Conservation (phyloP, 805 yeast genomes). For the Lipomyces anomalus region DNA sequence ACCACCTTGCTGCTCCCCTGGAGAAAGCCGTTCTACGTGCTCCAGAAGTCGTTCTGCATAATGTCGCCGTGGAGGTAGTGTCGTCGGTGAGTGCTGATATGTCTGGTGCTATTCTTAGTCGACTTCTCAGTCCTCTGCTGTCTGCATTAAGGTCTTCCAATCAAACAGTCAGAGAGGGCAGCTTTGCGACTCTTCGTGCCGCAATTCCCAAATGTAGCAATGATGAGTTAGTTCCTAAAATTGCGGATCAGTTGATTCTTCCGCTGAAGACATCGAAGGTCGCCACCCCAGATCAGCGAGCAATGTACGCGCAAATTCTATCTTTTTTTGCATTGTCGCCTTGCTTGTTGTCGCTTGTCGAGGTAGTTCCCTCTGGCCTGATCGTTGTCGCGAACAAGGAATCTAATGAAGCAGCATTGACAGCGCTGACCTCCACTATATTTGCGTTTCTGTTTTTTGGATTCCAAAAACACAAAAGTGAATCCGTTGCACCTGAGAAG, state of each 20-base stretch:
- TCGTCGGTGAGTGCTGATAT: constrained; percentile 38
- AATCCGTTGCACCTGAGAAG: too few species aligned
- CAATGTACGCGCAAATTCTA: constrained; percentile 45
- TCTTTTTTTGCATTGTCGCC: constrained; percentile 30
- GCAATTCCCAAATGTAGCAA: constrained; percentile 30
- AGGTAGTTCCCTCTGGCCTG: constrained; percentile 41
- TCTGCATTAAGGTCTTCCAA: constrained; percentile 66
- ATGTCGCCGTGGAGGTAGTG: constrained; percentile 49
- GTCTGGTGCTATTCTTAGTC: constrained; percentile 39
- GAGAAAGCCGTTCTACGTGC: constrained; percentile 74
- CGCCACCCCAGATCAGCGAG: constrained; percentile 61
- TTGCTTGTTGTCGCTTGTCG: constrained; percentile 33
- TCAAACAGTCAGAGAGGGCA: constrained; percentile 50
- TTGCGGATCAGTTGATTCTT: constrained; percentile 52
- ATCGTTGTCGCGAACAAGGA: constrained; percentile 61
- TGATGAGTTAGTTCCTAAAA: constrained; percentile 30
- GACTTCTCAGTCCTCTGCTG: constrained; percentile 47
- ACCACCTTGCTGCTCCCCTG: constrained; percentile 49
- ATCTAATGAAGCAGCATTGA: constrained; percentile 61
- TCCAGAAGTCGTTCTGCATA: constrained; percentile 62
- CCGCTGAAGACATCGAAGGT: constrained; percentile 51
- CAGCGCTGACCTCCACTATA: constrained; percentile 45
- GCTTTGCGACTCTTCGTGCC: constrained; percentile 37
- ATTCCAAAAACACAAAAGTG: constrained; percentile 20
- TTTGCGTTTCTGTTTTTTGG: too few species aligned